These are phyloP conservation scores for Margaritispora aquatica DNA, from an alignment of 495 filamentous ascomycete species.

Conservation along the genomic window DNA sequence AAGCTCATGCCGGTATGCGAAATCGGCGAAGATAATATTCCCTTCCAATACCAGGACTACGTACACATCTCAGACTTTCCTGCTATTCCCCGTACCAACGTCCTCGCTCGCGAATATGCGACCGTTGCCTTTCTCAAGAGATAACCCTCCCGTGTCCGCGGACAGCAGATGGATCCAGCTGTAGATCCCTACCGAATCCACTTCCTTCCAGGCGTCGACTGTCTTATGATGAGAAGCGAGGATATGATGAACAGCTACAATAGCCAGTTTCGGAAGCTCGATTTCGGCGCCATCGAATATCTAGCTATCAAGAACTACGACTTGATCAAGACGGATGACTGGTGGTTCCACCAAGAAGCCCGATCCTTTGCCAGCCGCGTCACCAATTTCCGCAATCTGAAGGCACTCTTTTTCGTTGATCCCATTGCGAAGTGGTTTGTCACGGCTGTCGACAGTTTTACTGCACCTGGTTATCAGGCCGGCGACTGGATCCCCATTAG, in stretches of 20 bases:
- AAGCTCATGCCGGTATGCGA: background rate
- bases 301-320: background rate
- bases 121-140: background rate
- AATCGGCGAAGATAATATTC: background rate
- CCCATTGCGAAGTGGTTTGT: no score
- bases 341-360: background rate
- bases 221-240: background rate
- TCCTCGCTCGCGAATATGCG: background rate
- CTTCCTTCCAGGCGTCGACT: no score
- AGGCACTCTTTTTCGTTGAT: background rate
- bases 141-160: background rate
- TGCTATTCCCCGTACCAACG: background rate
- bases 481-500: no score
- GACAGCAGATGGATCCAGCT: background rate
- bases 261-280: background rate
- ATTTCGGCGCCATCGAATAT: background rate
- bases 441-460: no score
- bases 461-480: no score
- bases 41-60: background rate
- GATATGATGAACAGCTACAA: background rate
- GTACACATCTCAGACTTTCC: background rate
- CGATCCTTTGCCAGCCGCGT: background rate
- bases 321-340: background rate
- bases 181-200: no score
- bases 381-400: background rate